Percentiles rank a stretch among this genome's conserved stretches.
These are phyloP conservation scores for Verticillium nubilum DNA, from an alignment of 2,329 filamentous ascomycete genomes.

Conservation along the genomic window DNA sequence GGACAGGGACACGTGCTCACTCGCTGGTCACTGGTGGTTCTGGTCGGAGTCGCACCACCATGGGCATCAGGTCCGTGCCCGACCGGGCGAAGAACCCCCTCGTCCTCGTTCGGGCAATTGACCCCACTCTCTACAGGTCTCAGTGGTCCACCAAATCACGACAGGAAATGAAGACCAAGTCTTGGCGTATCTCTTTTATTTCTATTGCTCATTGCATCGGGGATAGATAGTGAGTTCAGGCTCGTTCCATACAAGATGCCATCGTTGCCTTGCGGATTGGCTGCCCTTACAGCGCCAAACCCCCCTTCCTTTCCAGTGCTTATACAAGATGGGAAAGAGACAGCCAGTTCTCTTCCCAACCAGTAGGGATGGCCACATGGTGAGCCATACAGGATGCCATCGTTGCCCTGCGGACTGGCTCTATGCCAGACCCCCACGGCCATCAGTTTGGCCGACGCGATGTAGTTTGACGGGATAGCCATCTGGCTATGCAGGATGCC, in stretches of 20 bases:
- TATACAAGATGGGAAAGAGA: not conserved
- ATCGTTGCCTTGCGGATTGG: constrained; percentile 14
- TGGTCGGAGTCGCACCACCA: not conserved
- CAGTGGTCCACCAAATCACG: not conserved
- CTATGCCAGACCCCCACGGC: not conserved
- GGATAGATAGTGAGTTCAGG: constrained; percentile 4
- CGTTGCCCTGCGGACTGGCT: not conserved
- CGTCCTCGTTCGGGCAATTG: not conserved
- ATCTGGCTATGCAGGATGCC: constrained; percentile 16
- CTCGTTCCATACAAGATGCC: constrained; percentile 12
- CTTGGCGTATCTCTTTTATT: not conserved
- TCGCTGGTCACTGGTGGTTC: not conserved
- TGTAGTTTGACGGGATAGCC: not conserved
- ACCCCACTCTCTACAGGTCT: not conserved
- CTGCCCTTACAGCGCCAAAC: constrained; percentile 5
- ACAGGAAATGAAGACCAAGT: not conserved
- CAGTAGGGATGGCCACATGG: constrained; percentile 5
- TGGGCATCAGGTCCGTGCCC: not conserved
- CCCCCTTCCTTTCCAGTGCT: constrained; percentile 2
- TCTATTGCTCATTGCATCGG: constrained; percentile 3
- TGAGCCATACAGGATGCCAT: constrained; percentile 1
- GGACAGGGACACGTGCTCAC: constrained; percentile 3
- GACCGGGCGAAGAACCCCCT: not conserved
- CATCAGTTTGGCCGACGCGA: not conserved
- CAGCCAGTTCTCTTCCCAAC: not conserved